A percentile compares a stretch with the other conserved stretches of the same genome.
phyloP scores from a whole-genome alignment of 106 monocot genomes.

The Acorus calamus region DNA sequence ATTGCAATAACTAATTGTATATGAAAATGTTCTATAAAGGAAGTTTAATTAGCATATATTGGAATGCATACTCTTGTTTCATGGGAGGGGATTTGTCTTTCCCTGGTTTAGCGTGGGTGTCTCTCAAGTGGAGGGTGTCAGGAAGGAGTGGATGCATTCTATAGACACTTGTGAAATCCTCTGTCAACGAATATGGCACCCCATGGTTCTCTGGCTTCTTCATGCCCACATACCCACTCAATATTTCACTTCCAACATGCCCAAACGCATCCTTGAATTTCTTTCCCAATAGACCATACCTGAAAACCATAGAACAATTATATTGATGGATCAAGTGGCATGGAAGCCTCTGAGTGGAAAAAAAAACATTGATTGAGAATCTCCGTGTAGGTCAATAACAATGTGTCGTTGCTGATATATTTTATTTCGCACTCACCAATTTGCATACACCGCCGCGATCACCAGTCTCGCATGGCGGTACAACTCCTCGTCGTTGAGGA shows the following conservation, averaged over 20 bases:
- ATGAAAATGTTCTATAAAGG: neutral
- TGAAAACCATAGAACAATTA: neutral
- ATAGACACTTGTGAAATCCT: conserved; percentile 45
- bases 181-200: conserved; percentile 47
- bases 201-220: conserved; percentile 48
- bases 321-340: neutral
- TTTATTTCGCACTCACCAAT: conserved; percentile 20
- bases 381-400: neutral
- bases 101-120: conserved; percentile 27
- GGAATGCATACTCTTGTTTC: conserved; percentile 28
- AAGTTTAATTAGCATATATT: neutral
- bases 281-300: conserved; percentile 62
- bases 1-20: neutral
- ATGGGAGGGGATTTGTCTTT: conserved; percentile 39
- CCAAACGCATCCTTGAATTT: conserved; percentile 44
- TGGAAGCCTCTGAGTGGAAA: neutral
- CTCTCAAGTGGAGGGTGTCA: conserved; percentile 28
- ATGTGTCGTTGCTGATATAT: too few relatives aligned
- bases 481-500: conserved; percentile 33
- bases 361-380: neutral
- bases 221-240: conserved; percentile 51
- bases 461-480: conserved; percentile 39
- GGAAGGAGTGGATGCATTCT: conserved; percentile 52
- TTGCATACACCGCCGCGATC: conserved; percentile 49
- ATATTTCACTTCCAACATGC: conserved; percentile 33